phyloP scores from a whole-genome alignment of 179 eudicot species.

The Gypsophila paniculata region DNA sequence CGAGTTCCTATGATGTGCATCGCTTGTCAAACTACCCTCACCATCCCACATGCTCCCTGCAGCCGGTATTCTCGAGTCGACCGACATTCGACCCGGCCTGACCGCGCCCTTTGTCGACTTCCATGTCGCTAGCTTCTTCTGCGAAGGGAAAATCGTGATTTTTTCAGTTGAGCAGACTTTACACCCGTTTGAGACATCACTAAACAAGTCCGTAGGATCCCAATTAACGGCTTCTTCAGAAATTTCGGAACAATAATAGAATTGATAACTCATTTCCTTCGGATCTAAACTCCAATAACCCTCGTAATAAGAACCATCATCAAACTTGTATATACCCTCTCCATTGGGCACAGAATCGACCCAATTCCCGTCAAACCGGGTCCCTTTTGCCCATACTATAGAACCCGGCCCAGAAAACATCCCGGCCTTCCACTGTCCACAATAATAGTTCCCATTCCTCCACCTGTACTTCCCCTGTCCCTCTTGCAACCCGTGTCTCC shows the following conservation, averaged over 20 bases:
- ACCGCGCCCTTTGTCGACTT: slow-evolving; percentile 35
- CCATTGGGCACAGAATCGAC: slow-evolving; percentile 63
- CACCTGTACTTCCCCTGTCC: slow-evolving; percentile 80
- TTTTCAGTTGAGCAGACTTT: slow-evolving; percentile 45
- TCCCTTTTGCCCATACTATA: slow-evolving; percentile 74
- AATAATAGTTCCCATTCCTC: slow-evolving; percentile 56
- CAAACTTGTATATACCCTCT: slow-evolving; percentile 62
- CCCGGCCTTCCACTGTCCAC: slow-evolving; percentile 76
- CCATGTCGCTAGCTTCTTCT: slow-evolving; percentile 57
- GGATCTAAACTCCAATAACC: slow-evolving; percentile 69
- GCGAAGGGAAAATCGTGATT: slow-evolving; percentile 59
- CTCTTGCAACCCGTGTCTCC: slow-evolving; percentile 67
- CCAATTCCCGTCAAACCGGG: slow-evolving; percentile 74
- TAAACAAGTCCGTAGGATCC: slow-evolving; percentile 66
- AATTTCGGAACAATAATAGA: slow-evolving; percentile 34
- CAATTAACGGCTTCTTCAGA: slow-evolving; percentile 29
- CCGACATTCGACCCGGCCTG: slow-evolving; percentile 68
- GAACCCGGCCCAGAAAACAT: slow-evolving; percentile 58
- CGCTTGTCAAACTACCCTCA: slow-evolving; percentile 28
- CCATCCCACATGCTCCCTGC: slow-evolving; percentile 31
- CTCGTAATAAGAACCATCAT: slow-evolving; percentile 59
- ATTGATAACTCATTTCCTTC: slow-evolving; percentile 49
- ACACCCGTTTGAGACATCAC: slow-evolving; percentile 38
- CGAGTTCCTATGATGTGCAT: slow-evolving; percentile 32
- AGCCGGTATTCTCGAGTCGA: slow-evolving; percentile 37